phyloP scores from a whole-genome alignment of 2,329 filamentous ascomycete genomes.

The Hymenoscyphus occultus region DNA sequence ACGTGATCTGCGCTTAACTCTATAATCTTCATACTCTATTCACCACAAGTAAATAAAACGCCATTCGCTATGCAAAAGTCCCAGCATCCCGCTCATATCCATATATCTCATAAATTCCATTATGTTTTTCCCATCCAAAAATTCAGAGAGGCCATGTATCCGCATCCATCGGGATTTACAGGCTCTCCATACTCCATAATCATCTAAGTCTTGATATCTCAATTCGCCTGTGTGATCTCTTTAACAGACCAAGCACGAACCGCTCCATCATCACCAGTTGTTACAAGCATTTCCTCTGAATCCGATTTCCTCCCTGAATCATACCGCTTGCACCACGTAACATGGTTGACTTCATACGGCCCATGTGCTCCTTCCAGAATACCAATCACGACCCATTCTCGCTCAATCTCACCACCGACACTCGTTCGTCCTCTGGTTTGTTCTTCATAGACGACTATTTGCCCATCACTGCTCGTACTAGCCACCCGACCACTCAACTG shows the following conservation, averaged over 20 bases:
- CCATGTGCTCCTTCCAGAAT: constrained; percentile 76
- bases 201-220: neutral
- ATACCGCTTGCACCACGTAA: constrained; percentile 78
- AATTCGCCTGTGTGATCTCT: constrained; percentile 12
- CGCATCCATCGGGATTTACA: neutral
- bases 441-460: constrained; percentile 77
- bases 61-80: constrained; percentile 11
- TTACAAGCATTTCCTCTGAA: constrained; percentile 80
- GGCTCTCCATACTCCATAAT: neutral
- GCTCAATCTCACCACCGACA: constrained; percentile 36
- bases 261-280: constrained; percentile 87
- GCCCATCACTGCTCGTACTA: constrained; percentile 86
- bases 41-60: neutral
- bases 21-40: neutral
- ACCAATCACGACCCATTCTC: constrained; percentile 69
- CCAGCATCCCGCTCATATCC: neutral
- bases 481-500: constrained; percentile 71
- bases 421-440: constrained; percentile 29
- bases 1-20: neutral
- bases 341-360: constrained; percentile 91
- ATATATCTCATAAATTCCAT: neutral
- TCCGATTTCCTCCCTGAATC: constrained; percentile 60
- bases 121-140: neutral
- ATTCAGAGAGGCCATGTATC: too few species aligned
- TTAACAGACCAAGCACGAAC: constrained; percentile 76